Base-by-base conservation (phyloP, 352 stramenopile genomes). In the Phytophthora pseudosyringae region DNA sequence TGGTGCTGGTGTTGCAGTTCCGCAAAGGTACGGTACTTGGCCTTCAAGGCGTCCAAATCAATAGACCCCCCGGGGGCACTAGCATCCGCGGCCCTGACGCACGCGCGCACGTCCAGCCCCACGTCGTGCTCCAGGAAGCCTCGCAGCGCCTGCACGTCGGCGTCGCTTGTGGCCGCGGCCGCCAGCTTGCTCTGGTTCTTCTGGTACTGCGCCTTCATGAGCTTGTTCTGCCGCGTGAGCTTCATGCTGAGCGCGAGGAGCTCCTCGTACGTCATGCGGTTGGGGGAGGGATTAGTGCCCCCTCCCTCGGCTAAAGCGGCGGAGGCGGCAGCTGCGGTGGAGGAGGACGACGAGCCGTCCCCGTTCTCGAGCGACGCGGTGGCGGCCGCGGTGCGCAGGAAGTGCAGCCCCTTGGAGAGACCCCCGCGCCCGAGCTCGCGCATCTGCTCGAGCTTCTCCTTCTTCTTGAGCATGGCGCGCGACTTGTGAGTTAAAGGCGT, bases 391-490 rank as follows among this genome's bases (percentile, higher is more conserved):
- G 80, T 73, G 25, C 85, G 88, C 15, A 94, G 76, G 64, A 95
- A 90, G 65, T 80, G 89, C 39, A 96, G 73, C 1, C 88, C 88
- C 59, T 93, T 93, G 58, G 75, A 84, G 26, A 96, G 54, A 2
- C 83, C 75, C 12, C 81, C 86, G 49, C 83, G 83, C 18, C 88
- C 86, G 26, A 93, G 75, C 76, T 96, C 88, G 60, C 81, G 86
- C 86, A 96, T 96, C 64, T 96, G 84, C 74, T 94, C 88, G 26
- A 96, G 80, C 75, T 90, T 89, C 71, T 96, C 85, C 73, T 94
- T 94, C 75, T 94, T 94, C 69, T 81, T 81, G 39, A 81, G 73
- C 81, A 94, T 94, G 25, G 38, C 13, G 3, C 3, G 25, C 13
- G 13, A 25, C 38, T 11, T 35, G 21, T 6, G n/a, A 55, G 33